Evolutionary conservation across 345 rosid species (phyloP).

Genomic region (Pistacia vera): DNA sequence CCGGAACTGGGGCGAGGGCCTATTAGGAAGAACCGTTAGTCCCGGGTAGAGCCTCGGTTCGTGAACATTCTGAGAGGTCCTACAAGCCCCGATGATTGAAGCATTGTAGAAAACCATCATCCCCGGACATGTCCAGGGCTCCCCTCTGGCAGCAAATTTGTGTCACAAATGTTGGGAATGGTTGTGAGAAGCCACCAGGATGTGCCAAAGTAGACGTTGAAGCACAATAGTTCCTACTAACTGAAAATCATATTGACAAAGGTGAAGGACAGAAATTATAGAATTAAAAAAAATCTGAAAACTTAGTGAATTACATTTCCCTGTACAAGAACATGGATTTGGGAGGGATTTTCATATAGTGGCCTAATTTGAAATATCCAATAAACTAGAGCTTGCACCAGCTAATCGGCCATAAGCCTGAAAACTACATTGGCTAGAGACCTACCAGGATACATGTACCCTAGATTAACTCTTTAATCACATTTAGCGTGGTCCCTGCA

Average conservation of each 20-base stretch:
- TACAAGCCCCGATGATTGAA: conserved; percentile 62
- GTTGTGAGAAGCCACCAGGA: conserved; percentile 49
- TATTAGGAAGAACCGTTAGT: conserved; percentile 51
- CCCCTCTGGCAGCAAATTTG: conserved; percentile 29
- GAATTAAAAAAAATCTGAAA: background rate
- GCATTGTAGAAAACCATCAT: conserved; percentile 49
- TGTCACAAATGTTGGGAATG: conserved; percentile 41
- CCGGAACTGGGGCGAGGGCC: conserved; percentile 50
- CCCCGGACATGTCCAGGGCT: conserved; percentile 65
- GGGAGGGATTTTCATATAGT: conserved; percentile 65
- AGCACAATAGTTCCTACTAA: conserved; percentile 45
- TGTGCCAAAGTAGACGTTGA: conserved; percentile 47
- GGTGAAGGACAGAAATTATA: background rate
- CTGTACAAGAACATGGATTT: conserved; percentile 61
- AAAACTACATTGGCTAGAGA: conserved; percentile 51
- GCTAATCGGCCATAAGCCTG: conserved; percentile 52
- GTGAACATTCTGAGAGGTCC: conserved; percentile 54
- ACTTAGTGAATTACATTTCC: conserved; percentile 18
- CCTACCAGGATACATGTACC: conserved; percentile 55
- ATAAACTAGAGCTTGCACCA: conserved; percentile 43
- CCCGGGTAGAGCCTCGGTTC: conserved; percentile 39
- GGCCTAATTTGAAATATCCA: conserved; percentile 53
- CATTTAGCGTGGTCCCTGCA: conserved; percentile 53
- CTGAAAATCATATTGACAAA: background rate
- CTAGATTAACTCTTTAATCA: conserved; percentile 51